Evolutionary conservation across 23 red algal species (phyloP).

Genomic region (Pyropia haitanensis): DNA sequence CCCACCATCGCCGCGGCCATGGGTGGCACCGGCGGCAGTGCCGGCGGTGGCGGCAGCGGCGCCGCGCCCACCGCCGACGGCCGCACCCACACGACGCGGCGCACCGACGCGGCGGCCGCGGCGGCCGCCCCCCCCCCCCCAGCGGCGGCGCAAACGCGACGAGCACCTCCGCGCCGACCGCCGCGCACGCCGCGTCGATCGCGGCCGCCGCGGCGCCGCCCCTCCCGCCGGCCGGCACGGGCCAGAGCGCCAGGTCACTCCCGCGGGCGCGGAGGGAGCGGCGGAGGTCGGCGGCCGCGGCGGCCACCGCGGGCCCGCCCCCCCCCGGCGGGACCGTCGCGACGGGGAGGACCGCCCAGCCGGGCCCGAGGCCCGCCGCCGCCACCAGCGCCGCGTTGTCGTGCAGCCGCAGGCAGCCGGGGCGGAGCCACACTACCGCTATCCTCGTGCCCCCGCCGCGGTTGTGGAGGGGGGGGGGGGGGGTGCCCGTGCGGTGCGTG

Average conservation of each 20-base stretch:
- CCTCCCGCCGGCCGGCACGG: background rate
- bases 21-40: too few relatives aligned
- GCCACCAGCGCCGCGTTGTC: conserved; percentile 31
- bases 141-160: background rate
- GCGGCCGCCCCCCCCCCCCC: background rate
- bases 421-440: conserved; percentile 37
- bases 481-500: too few relatives aligned
- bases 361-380: conserved; percentile 5
- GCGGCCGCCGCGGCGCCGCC: background rate
- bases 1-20: too few relatives aligned
- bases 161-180: background rate
- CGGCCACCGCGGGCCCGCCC: background rate
- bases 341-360: conserved; percentile 13
- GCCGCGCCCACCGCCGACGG: background rate
- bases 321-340: conserved; percentile 9
- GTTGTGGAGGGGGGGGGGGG: too few relatives aligned
- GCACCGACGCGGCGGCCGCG: background rate
- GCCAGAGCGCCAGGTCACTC: conserved; percentile 1
- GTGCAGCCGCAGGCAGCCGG: conserved; percentile 11
- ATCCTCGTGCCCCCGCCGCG: too few relatives aligned
- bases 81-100: background rate
- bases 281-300: conserved; percentile 22
- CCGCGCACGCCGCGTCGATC: background rate
- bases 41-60: background rate
- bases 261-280: conserved; percentile 1